Base-by-base conservation (phyloP, 768 basidiomycete species). In the Psilocybe cyanescens region DNA sequence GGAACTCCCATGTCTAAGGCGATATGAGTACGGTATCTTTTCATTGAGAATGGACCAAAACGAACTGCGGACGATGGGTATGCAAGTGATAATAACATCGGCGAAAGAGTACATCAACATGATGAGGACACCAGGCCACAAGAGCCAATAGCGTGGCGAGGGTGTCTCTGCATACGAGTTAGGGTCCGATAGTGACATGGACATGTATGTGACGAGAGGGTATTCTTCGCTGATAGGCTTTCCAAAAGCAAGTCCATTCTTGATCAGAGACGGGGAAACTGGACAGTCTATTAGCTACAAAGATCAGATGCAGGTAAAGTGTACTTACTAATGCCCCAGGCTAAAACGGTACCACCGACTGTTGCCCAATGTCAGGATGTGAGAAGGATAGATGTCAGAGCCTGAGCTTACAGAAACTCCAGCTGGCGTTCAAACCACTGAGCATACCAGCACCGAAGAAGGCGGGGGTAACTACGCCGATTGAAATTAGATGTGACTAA, bases 401-500 rank as follows among this genome's bases (percentile, higher is more conserved):
- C 31, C 41, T 29, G 59, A n/a, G 72, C 83, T 64, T 65, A 85
- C 84, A 73, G 75, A 86, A 87, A 69, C 84, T 83, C 76, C 81
- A 85, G 51, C 80, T 82, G 9, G 84, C 79, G 53, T 85, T 86
- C 58, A 84, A 66, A 48, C 85, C 85, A 61, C 80, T 82, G 59
- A 86, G 75, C 83, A 85, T 83, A 16, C 86, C 86, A 50, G 81
- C 83, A 57, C 85, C 84, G 55, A 83, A 82, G 75, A 86, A 88
- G 4, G 85, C 85, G 17, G 84, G 83, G 0, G 81, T 83, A 62
- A 81, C 76, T 79, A 52, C 6, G 56, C 11, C 37, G 39, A 37
- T 31, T 6, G 28, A 47, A 55, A 3, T 39, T 31, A 47, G 6
- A 2, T 24, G 41, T 48, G n/a, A 16, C 17, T 19, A 11, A 31